These are phyloP conservation scores for Primulina tabacum DNA, from an alignment of 257 asterid species.

Conservation along the genomic window DNA sequence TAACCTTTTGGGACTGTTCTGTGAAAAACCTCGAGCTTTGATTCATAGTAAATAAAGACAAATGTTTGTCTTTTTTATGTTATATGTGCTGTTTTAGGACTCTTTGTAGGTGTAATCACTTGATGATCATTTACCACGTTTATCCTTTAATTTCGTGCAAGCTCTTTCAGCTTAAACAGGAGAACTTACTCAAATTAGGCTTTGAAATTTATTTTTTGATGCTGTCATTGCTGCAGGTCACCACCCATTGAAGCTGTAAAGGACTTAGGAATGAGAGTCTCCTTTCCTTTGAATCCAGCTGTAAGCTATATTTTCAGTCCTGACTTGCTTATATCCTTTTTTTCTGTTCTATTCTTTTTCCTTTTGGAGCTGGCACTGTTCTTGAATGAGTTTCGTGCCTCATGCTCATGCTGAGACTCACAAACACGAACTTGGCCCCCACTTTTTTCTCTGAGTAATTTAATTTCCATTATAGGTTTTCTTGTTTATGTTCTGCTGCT, in stretches of 20 bases:
- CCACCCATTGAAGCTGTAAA: constrained; percentile 36
- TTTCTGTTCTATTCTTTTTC: not conserved
- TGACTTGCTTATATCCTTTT: constrained; percentile 7
- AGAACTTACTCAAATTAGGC: not conserved
- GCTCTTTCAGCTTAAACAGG: constrained; percentile 11
- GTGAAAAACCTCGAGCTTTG: too few species aligned
- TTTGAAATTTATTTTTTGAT: not conserved
- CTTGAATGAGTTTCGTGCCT: constrained; percentile 10
- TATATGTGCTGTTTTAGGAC: not conserved
- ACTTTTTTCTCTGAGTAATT: not conserved
- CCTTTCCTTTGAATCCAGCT: constrained; percentile 27
- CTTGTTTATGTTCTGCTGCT: not conserved
- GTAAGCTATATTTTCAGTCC: constrained; percentile 40
- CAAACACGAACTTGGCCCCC: not conserved
- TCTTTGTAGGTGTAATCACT: not conserved
- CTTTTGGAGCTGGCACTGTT: constrained; percentile 7
- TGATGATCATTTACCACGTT: not conserved
- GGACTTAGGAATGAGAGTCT: constrained; percentile 31
- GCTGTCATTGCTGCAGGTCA: constrained; percentile 33
- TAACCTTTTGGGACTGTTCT: too few species aligned
- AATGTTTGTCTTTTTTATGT: too few species aligned
- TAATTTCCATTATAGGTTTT: not conserved
- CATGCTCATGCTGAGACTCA: not conserved
- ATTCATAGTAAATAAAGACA: too few species aligned
- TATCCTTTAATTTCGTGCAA: too few species aligned